phyloP scores from a whole-genome alignment of 1,139 yeast genomes.

The Taiozyma sp. region DNA sequence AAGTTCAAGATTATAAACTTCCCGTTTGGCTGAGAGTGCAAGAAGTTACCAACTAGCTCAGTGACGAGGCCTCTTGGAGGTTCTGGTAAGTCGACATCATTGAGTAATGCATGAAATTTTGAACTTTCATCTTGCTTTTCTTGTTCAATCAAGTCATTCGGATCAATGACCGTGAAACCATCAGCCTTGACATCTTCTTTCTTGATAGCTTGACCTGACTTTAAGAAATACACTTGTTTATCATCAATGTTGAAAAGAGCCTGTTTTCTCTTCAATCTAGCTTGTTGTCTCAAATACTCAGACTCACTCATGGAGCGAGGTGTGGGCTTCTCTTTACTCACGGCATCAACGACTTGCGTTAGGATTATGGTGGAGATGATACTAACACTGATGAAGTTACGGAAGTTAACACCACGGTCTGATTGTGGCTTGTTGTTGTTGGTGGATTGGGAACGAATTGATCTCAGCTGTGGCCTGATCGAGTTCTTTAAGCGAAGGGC shows the following conservation, averaged over 20 bases:
- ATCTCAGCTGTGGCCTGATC: neutral
- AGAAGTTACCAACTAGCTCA: constrained; percentile 46
- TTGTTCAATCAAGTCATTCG: constrained; percentile 12
- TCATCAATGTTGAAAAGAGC: constrained; percentile 18
- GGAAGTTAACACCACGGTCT: constrained; percentile 35
- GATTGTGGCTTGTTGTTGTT: neutral
- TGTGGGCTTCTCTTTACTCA: constrained; percentile 46
- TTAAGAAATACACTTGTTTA: constrained; percentile 19
- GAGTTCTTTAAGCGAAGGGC: neutral
- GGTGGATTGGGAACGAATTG: neutral
- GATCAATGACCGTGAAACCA: constrained; percentile 16
- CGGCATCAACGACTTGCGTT: constrained; percentile 44
- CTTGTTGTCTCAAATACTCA: constrained; percentile 23
- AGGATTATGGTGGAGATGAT: constrained; percentile 50
- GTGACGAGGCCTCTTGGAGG: constrained; percentile 54
- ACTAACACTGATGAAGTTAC: constrained; percentile 46
- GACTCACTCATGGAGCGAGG: constrained; percentile 20
- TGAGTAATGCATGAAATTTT: constrained; percentile 35
- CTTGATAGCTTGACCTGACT: constrained; percentile 2
- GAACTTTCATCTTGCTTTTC: constrained; percentile 25
- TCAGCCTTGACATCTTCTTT: constrained; percentile 1
- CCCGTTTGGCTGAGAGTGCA: constrained; percentile 33
- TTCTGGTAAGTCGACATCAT: constrained; percentile 26
- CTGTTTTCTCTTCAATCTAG: constrained; percentile 21
- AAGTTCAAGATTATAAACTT: constrained; percentile 45